Conservation (phyloP, 371 early-diverging fungal genomes). For the Mucor irregularis region DNA sequence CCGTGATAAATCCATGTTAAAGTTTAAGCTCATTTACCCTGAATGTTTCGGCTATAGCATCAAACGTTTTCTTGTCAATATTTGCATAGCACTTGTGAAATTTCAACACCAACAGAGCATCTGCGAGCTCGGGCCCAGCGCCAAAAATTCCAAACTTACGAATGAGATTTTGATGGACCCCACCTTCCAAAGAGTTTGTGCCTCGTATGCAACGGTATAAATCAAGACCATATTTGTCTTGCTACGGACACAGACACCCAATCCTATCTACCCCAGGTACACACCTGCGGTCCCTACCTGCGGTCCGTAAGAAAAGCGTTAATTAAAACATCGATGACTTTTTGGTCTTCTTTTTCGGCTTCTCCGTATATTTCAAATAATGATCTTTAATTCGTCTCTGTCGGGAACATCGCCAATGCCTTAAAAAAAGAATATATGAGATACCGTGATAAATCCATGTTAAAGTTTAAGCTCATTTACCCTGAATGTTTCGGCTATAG, state of each 20-base stretch:
- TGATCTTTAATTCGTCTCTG: constrained; percentile 17
- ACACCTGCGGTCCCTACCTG: no score
- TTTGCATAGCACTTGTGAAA: constrained; percentile 11
- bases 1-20: constrained; percentile 3
- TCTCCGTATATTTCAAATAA: constrained; percentile 14
- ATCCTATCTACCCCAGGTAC: no score
- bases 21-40: constrained; percentile 7
- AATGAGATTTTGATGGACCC: no score
- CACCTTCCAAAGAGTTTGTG: no score
- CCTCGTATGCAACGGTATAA: no score
- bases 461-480: constrained; percentile 12
- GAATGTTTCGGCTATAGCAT: constrained; percentile 5
- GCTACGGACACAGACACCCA: no score
- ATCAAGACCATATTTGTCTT: no score
- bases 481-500: constrained; percentile 7
- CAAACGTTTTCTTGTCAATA: constrained; percentile 7
- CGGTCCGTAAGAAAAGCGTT: no score
- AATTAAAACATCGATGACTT: constrained; percentile 11
- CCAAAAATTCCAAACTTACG: no score
- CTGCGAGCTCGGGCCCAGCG: no score
- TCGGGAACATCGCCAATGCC: constrained; percentile 9
- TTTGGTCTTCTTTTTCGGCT: constrained; percentile 11
- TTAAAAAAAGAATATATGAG: constrained; percentile 16
- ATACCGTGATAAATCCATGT: constrained; percentile 8
- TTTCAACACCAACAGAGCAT: no score